Conservation (phyloP, 371 early-diverging fungal species). For the Cokeromyces recurvatus region DNA sequence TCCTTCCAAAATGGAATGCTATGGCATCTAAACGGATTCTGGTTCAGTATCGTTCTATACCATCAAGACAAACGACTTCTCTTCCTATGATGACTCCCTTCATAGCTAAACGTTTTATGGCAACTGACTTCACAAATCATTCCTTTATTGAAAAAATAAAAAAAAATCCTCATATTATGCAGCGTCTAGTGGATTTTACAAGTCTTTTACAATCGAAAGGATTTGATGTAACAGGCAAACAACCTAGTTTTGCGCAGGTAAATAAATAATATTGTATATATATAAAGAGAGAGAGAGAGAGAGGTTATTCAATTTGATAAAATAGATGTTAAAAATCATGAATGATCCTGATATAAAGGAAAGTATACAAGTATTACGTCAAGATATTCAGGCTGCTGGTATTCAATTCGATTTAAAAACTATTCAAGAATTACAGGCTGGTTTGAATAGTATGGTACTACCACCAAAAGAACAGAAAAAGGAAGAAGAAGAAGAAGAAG, state of each 20-base stretch:
- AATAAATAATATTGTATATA: too few species aligned
- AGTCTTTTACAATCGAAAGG: constrained; percentile 30
- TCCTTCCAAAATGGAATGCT: too few species aligned
- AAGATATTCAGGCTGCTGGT: constrained; percentile 37
- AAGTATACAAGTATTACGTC: constrained; percentile 19
- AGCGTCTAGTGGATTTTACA: constrained; percentile 34
- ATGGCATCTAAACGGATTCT: too few species aligned
- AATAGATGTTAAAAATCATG: constrained; percentile 37
- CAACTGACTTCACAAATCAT: constrained; percentile 15
- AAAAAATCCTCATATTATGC: constrained; percentile 33
- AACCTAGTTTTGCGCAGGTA: constrained; percentile 33
- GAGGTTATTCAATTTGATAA: not conserved
- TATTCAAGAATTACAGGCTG: constrained; percentile 33
- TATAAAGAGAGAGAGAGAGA: not conserved
- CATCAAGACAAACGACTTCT: constrained; percentile 3
- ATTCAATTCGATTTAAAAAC: constrained; percentile 37
- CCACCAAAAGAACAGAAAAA: not conserved
- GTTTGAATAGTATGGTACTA: constrained; percentile 2
- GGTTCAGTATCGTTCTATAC: not conserved
- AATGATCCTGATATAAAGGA: constrained; percentile 34
- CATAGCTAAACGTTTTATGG: not conserved
- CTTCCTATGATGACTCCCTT: constrained; percentile 17
- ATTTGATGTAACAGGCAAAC: constrained; percentile 24
- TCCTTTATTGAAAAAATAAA: constrained; percentile 33
- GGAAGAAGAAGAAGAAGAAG: constrained; percentile 10